Evolutionary conservation across 371 early-diverging fungal species (phyloP), one percentile per base, ranked within the genome.

Genomic region (Mucor plumbeus): DNA sequence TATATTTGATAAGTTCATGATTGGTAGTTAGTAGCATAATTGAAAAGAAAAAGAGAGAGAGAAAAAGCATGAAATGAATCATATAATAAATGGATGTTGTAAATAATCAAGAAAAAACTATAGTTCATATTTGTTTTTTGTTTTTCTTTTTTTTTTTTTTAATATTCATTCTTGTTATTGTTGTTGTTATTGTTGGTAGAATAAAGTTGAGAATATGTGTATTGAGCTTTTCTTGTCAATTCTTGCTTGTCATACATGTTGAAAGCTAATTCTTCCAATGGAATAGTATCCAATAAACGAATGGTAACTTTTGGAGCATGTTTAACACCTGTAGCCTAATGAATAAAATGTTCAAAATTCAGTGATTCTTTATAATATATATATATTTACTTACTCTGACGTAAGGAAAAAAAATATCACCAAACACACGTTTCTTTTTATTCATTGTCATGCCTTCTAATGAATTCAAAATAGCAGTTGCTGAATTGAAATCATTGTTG

Each of bases 291-390:
- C 48, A 85, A 61, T 53, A 85, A 72, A 15, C 75, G 76, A 40
- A 85, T 82, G 3, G 83, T 83, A 35, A 84, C 72, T 66, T 79
- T 82, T 3, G 81, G 80, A n/a, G 86, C 77, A 35, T 72, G 70
- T 38, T 72, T 78, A 17, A 77, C 63, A 43, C 79, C 79, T 48
- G 79, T 76, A 8, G 74, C 74, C 78, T 81, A 64, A 8, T 39
- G 11, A n/a, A 50, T 40, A 3, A 21, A 14, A 34, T 13, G 14
- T 1, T 15, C 14, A 15, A 34, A 5, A 33, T 13, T 13, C 19
- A 33, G 53, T 6, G 15, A 34, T 5, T 3, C 15, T n/a, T 6
- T 17, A 15, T 33, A n/a, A 15, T 4, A 35, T 35, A 15, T 4
- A 35, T 34, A 33, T 6, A 31, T 13, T 13, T 15, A 55, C 55